Evolutionary conservation across 768 basidiomycete genomes (phyloP), one percentile per base, ranked within the genome.

Genomic region (Lactarius trivialis): DNA sequence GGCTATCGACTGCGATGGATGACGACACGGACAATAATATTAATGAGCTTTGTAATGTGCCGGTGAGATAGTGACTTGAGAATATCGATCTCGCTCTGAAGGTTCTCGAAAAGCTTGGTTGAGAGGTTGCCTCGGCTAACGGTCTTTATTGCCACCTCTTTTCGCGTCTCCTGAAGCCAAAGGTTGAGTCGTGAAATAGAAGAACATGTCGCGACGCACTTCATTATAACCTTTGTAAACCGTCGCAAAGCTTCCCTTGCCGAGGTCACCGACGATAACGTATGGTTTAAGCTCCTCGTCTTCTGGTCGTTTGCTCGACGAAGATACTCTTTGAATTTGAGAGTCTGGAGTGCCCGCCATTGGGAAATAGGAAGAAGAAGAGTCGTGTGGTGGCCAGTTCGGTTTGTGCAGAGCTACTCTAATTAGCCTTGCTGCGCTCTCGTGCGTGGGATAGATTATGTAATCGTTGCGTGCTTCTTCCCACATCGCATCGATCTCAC

Each of bases 21-120:
- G 30, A 32, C 32, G 36, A 17, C 33, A 74, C 81, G 65, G 72
- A 97, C 94, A 65, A 98, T 85, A 66, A 98, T 95, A 72, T 98
- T 93, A 57, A 94, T 85, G 30, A 99, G 78, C 67, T 85, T 86
- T 8, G 97, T 98, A 56, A 99, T 91, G 76, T 98, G 93, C 48
- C 90, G 79, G 74, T 99, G 94, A 5, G 88, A 90, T 55, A 98
- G 82, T 1, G 87, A 86, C 77, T 98, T 98, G 69, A 98, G 84
- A 65, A 99, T 98, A 65, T 93, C 86, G 61, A 98, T 98, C 79
- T 99, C 97, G 68, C 90, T 91, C 73, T 97, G 93, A n/a, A 98
- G 83, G 71, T 98, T 98, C 77, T 98, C 95, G 61, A 98, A 85
- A 19, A 98, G 82, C 75, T 98, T 99, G 15, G 90, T 79, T 37